A percentile compares a stretch with the other conserved stretches of the same genome.
phyloP scores from a whole-genome alignment of 1,139 yeast species.

The Nadsonia commutata region DNA sequence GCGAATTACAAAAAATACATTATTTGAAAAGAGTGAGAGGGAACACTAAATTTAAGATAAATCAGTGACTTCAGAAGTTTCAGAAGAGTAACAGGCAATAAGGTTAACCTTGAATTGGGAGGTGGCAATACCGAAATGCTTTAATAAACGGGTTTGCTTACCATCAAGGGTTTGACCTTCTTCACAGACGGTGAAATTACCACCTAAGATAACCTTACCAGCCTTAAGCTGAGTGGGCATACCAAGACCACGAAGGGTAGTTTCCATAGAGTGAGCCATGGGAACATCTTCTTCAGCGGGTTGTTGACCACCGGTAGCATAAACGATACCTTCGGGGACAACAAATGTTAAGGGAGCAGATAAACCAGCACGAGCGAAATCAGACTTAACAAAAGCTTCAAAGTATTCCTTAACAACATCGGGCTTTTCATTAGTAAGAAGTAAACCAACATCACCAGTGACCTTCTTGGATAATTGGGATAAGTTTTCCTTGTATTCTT shows the following conservation, averaged over 20 bases:
- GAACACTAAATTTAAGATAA: not conserved
- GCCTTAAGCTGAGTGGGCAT: slow-evolving; percentile 82
- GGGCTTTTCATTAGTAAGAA: slow-evolving; percentile 77
- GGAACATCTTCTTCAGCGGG: slow-evolving; percentile 89
- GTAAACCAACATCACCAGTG: slow-evolving; percentile 69
- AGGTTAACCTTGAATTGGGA: slow-evolving; percentile 75
- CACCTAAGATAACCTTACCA: slow-evolving; percentile 69
- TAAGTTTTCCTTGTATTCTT: slow-evolving; percentile 78
- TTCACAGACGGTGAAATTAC: slow-evolving; percentile 67
- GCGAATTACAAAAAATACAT: too few relatives aligned
- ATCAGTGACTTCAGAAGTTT: slow-evolving; percentile 11
- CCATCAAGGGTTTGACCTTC: slow-evolving; percentile 75
- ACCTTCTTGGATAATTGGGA: slow-evolving; percentile 45
- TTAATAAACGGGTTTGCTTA: slow-evolving; percentile 79
- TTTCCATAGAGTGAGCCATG: slow-evolving; percentile 90
- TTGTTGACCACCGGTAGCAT: slow-evolving; percentile 90
- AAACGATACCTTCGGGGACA: slow-evolving; percentile 80
- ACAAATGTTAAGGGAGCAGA: slow-evolving; percentile 69
- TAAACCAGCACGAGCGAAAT: slow-evolving; percentile 82
- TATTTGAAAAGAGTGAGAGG: too few relatives aligned
- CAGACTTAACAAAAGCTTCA: slow-evolving; percentile 58
- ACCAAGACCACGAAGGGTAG: slow-evolving; percentile 76
- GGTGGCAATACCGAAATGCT: slow-evolving; percentile 91
- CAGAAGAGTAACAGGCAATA: slow-evolving; percentile 48
- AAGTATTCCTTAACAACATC: slow-evolving; percentile 79